These are phyloP conservation scores for Combretum micranthum DNA, from an alignment of 345 rosid species.

Conservation along the genomic window DNA sequence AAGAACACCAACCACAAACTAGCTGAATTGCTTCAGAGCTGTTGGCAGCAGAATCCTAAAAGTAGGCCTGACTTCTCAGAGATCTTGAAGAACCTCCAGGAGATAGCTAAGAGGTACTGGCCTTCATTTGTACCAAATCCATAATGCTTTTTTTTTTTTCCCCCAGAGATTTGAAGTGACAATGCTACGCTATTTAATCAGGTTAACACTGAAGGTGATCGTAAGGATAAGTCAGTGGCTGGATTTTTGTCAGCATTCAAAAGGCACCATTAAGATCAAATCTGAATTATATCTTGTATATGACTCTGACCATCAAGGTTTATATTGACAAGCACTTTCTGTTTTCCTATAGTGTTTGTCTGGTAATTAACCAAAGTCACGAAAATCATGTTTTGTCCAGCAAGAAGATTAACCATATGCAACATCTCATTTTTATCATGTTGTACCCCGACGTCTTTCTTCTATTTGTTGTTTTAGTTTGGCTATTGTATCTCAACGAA, in stretches of 20 bases:
- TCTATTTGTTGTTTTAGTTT: no score
- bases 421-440: no score
- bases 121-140: conserved; percentile 1
- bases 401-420: no score
- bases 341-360: no score
- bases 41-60: conserved; percentile 84
- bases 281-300: conserved; percentile 14
- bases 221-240: conserved; percentile 37
- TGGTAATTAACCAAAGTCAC: no score
- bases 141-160: background rate
- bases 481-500: no score
- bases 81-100: conserved; percentile 55
- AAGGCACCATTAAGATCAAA: conserved; percentile 38
- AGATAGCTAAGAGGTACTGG: conserved; percentile 57
- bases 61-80: conserved; percentile 80
- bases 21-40: conserved; percentile 67
- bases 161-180: background rate
- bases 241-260: conserved; percentile 41
- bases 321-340: background rate
- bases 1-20: conserved; percentile 67
- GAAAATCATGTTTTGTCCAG: no score
- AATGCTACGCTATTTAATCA: conserved; percentile 13
- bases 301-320: background rate
- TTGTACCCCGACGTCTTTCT: no score
- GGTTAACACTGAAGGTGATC: conserved; percentile 48